Percentiles rank a stretch among this genome's conserved stretches.
Conservation (phyloP, 108 stramenopile genomes). For the Fistulifera solaris region DNA sequence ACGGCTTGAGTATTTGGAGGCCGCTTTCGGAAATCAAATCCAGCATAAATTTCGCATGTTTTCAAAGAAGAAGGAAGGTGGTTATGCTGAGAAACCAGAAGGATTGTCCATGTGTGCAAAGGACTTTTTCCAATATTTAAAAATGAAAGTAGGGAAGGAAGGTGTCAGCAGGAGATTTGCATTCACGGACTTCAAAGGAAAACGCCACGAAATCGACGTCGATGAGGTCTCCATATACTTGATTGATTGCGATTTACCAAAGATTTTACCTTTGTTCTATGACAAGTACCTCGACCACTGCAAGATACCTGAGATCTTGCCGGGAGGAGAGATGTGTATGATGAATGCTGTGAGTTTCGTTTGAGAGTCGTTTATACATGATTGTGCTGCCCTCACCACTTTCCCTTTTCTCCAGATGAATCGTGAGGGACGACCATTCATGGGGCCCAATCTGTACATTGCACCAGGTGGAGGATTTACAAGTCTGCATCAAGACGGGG, state of each 20-base stretch:
- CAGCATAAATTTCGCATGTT: slow-evolving; percentile 55
- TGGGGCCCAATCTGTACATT: slow-evolving; percentile 79
- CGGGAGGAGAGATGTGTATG: slow-evolving; percentile 74
- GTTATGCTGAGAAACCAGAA: slow-evolving; percentile 2
- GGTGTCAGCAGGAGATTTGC: slow-evolving; percentile 15
- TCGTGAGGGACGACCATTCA: slow-evolving; percentile 46
- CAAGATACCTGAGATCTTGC: slow-evolving; percentile 45
- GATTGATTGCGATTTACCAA: slow-evolving; percentile 61
- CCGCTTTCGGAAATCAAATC: slow-evolving; percentile 25
- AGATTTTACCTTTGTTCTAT: slow-evolving; percentile 31
- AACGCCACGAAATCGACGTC: slow-evolving; percentile 25
- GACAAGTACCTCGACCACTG: slow-evolving; percentile 44
- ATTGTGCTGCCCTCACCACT: too few relatives aligned
- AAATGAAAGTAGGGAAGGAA: neutral
- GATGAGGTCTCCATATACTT: slow-evolving; percentile 43
- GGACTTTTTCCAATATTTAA: slow-evolving; percentile 44
- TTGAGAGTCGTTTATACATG: too few relatives aligned
- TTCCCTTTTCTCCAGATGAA: neutral
- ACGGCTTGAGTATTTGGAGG: slow-evolving; percentile 25
- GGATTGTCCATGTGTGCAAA: slow-evolving; percentile 38
- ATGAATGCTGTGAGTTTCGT: slow-evolving; percentile 65
- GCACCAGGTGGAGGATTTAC: slow-evolving; percentile 67
- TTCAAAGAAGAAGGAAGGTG: slow-evolving; percentile 6
- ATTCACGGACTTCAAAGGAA: slow-evolving; percentile 30
- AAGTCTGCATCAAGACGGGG: slow-evolving; percentile 75